Evolutionary conservation across 1,284 basidiomycete genomes (phyloP).

Genomic region (Ceratobasidium sp.): DNA sequence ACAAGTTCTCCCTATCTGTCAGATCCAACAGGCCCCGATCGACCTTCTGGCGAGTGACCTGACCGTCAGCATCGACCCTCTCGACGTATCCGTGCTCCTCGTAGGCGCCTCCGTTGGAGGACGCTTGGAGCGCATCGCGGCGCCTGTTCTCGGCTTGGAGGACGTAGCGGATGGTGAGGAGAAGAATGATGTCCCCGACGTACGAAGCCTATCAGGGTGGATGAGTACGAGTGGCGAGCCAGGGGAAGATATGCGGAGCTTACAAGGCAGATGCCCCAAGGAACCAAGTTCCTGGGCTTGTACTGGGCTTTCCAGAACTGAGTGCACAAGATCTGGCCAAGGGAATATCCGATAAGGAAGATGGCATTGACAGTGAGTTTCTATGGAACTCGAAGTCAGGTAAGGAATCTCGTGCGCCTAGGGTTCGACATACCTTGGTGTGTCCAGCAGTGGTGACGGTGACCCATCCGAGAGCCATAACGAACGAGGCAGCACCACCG

Average conservation of each 20-base stretch:
- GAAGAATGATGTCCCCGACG: slow-evolving; percentile 50
- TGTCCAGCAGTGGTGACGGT: slow-evolving; percentile 55
- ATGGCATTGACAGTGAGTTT: slow-evolving; percentile 54
- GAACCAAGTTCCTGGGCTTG: slow-evolving; percentile 52
- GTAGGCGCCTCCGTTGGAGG: slow-evolving; percentile 46
- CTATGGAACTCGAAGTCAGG: slow-evolving; percentile 39
- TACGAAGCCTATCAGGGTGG: slow-evolving; percentile 46
- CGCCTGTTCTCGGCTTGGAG: slow-evolving; percentile 53
- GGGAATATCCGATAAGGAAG: slow-evolving; percentile 55
- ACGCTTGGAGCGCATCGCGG: slow-evolving; percentile 51
- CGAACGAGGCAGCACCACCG: slow-evolving; percentile 53
- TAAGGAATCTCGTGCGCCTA: neutral
- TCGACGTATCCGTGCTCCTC: slow-evolving; percentile 53
- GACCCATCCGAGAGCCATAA: slow-evolving; percentile 55
- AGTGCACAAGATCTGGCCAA: slow-evolving; percentile 55
- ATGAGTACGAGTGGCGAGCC: neutral
- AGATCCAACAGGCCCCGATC: slow-evolving; percentile 52
- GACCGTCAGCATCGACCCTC: slow-evolving; percentile 49
- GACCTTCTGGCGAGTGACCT: slow-evolving; percentile 50
- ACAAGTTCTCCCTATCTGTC: slow-evolving; percentile 53
- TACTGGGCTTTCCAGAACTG: slow-evolving; percentile 54
- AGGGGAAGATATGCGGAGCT: slow-evolving; percentile 13
- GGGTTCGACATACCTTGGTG: slow-evolving; percentile 54
- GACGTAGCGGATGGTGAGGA: slow-evolving; percentile 50
- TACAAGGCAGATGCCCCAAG: slow-evolving; percentile 53